Base-by-base conservation (phyloP, 2,329 filamentous ascomycete genomes). In the Coniochaeta pulveracea region DNA sequence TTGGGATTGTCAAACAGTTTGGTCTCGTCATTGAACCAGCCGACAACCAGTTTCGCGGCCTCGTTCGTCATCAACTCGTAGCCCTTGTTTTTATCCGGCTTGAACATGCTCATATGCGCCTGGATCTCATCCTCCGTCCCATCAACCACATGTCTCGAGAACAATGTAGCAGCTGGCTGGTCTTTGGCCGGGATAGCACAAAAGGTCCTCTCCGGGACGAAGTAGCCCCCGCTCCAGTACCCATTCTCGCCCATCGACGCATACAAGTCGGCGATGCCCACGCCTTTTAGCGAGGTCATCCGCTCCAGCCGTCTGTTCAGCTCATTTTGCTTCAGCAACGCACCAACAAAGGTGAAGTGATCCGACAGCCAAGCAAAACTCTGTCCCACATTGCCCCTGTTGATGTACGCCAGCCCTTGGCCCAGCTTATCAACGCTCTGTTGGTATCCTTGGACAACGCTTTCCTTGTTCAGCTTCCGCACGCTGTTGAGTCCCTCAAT, bases 301-400 rank as follows among this genome's bases (percentile, higher is more conserved):
- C 72, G 64, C 37, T 73, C 69, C 3, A 93, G 60, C 11, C 86
- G 69, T 26, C 70, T 66, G 35, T 69, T 72, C 39, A 93, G 59
- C 46, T 91, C 82, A 21, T 79, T 75, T 11, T 76, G 74, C 34
- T 81, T 78, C 43, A 85, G 69, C 3, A 94, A 65, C 28, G 82
- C 79, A 0, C 85, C 84, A 2, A 93, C 80, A 47, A 93, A 94
- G 22, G 85, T 83, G 33, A 93, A 72, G 53, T 94, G 86, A 11
- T 80, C 82, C 0, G 79, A 76, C 4, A 88, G 73, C 77, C 85
- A 93, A 12, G 68, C 71, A 43, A 85, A 80, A 1, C 84, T 83
- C 35, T 76, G 69, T 3, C 76, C 76, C 3, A 74, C 68, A 26
- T 67, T 72, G 10, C 69, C 68, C 6, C 66, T 58, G 47, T 72